A percentile compares a stretch with the other conserved stretches of the same genome.
Evolutionary conservation across 108 stramenopile genomes (phyloP).

Genomic region (Fragilaria radians): DNA sequence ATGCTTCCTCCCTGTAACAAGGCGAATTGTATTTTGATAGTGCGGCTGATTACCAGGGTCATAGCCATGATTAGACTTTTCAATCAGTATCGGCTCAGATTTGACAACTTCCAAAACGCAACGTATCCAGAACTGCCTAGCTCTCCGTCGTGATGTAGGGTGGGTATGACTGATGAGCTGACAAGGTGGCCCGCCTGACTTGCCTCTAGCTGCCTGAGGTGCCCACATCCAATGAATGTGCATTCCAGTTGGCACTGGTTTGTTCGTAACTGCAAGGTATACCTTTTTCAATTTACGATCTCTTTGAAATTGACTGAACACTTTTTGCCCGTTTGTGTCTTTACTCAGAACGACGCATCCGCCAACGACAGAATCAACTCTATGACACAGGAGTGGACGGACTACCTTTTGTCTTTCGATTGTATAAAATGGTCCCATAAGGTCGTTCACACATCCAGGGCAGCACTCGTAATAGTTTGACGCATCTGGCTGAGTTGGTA

Average conservation of each 20-base stretch:
- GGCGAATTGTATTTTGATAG: conserved; percentile 76
- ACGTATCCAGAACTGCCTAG: conserved; percentile 74
- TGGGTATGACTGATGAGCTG: conserved; percentile 66
- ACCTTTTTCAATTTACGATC: conserved; percentile 80
- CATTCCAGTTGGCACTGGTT: conserved; percentile 80
- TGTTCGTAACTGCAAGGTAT: conserved; percentile 71
- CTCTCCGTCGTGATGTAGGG: conserved; percentile 64
- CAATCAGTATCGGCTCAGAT: conserved; percentile 65
- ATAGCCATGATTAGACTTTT: conserved; percentile 34
- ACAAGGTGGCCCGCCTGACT: conserved; percentile 74
- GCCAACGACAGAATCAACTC: conserved; percentile 80
- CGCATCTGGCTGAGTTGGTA: conserved; percentile 85
- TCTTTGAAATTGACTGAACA: conserved; percentile 69
- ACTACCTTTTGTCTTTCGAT: conserved; percentile 47
- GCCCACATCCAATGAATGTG: conserved; percentile 90
- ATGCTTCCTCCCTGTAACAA: conserved; percentile 86
- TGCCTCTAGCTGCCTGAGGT: conserved; percentile 49
- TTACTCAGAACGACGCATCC: conserved; percentile 86
- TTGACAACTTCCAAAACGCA: conserved; percentile 81
- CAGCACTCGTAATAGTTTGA: conserved; percentile 82
- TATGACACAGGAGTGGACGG: conserved; percentile 75
- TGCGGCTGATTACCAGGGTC: conserved; percentile 63
- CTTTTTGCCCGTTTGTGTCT: conserved; percentile 77
- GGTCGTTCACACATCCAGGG: conserved; percentile 69
- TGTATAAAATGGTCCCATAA: conserved; percentile 73